Evolutionary conservation across 768 basidiomycete genomes (phyloP).

Genomic region (Hericium rajendrae): DNA sequence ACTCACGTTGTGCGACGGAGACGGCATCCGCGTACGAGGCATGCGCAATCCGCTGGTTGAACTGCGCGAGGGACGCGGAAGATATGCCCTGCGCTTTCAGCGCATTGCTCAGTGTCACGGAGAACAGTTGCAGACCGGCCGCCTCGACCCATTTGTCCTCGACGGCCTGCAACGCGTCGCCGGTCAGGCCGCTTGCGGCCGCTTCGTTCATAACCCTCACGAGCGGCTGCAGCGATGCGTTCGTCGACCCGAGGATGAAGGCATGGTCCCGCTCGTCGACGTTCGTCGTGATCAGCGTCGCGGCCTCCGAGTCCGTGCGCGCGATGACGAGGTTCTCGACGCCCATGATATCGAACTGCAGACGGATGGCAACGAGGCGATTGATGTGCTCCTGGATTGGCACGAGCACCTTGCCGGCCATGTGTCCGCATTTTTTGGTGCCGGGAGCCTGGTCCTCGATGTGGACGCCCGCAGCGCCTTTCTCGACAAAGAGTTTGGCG

Average conservation of each 20-base stretch:
- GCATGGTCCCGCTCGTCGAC: slow-evolving; percentile 96
- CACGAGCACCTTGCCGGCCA: slow-evolving; percentile 95
- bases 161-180: slow-evolving; percentile 71
- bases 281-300: slow-evolving; percentile 92
- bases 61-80: slow-evolving; percentile 43
- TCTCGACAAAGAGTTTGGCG: slow-evolving; percentile 97
- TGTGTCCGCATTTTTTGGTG: slow-evolving; percentile 93
- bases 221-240: slow-evolving; percentile 57
- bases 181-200: slow-evolving; percentile 69
- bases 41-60: slow-evolving; percentile 52
- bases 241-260: slow-evolving; percentile 91
- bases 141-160: slow-evolving; percentile 80
- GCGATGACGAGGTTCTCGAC: slow-evolving; percentile 90
- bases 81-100: slow-evolving; percentile 44
- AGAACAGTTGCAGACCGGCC: slow-evolving; percentile 78
- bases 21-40: slow-evolving; percentile 64
- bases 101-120: slow-evolving; percentile 59
- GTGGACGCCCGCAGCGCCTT: slow-evolving; percentile 96
- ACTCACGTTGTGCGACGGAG: slow-evolving; percentile 68
- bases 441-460: slow-evolving; percentile 97
- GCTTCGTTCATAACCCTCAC: slow-evolving; percentile 78
- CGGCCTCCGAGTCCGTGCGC: slow-evolving; percentile 95
- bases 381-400: slow-evolving; percentile 98
- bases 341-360: slow-evolving; percentile 98
- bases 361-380: slow-evolving; percentile 90